Evolutionary conservation across 371 early-diverging fungal species (phyloP).

Genomic region (Enteropsectra breve): DNA sequence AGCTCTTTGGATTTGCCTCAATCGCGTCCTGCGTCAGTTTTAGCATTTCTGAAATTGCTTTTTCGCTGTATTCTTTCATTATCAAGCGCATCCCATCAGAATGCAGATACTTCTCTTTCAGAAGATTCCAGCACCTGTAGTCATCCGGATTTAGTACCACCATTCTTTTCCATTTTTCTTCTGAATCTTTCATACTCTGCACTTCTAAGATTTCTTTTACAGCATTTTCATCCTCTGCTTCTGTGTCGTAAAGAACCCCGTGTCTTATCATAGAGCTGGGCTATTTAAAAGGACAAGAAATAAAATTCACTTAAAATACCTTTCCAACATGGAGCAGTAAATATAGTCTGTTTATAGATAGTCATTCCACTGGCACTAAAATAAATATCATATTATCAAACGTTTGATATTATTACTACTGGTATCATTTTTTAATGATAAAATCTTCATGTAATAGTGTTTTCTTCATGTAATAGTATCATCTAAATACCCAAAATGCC

Average conservation of each 20-base stretch:
- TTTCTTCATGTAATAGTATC: too few relatives aligned
- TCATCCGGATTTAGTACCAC: slow-evolving; percentile 48
- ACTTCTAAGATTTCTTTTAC: slow-evolving; percentile 24
- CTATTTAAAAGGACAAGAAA: not conserved
- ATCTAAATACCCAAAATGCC: too few relatives aligned
- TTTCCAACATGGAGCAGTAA: too few relatives aligned
- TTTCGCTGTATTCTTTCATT: too few relatives aligned
- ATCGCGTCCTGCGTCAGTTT: slow-evolving; percentile 34
- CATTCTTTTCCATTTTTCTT: slow-evolving; percentile 39
- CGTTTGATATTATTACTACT: too few relatives aligned
- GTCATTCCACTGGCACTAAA: too few relatives aligned
- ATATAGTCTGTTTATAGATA: too few relatives aligned
- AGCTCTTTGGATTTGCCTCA: slow-evolving; percentile 49
- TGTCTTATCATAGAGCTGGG: slow-evolving; percentile 36
- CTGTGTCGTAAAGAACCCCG: slow-evolving; percentile 13
- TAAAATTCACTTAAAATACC: too few relatives aligned
- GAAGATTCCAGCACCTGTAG: slow-evolving; percentile 42
- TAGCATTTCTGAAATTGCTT: slow-evolving; percentile 18
- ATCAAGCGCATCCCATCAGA: not conserved
- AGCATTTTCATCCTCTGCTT: slow-evolving; percentile 21
- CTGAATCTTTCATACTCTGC: not conserved
- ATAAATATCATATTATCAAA: too few relatives aligned
- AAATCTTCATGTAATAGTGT: too few relatives aligned
- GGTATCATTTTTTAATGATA: too few relatives aligned
- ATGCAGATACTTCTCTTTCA: slow-evolving; percentile 26